Percentiles rank a stretch among this genome's conserved stretches.
Evolutionary conservation across 1,284 basidiomycete genomes (phyloP).

Genomic region (Sparassis latifolia): DNA sequence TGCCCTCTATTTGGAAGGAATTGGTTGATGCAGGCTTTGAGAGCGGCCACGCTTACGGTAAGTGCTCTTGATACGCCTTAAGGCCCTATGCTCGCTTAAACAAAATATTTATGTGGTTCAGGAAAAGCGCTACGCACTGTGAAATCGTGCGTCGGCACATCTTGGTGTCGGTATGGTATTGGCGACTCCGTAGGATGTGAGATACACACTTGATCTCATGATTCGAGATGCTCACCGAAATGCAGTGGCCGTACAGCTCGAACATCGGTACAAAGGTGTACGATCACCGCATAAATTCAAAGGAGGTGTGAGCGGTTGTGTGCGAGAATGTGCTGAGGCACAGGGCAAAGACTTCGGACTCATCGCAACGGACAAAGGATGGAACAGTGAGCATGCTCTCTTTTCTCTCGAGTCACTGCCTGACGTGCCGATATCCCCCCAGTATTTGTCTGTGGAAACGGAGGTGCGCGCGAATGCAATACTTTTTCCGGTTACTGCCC

Average conservation of each 20-base stretch:
- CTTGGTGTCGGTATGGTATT: constrained; percentile 73
- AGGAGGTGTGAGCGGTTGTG: constrained; percentile 73
- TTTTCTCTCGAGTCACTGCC: not conserved
- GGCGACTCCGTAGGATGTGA: constrained; percentile 66
- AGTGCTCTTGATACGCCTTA: constrained; percentile 18
- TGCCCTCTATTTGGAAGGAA: constrained; percentile 74
- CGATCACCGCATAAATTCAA: constrained; percentile 74
- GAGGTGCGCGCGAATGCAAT: constrained; percentile 31
- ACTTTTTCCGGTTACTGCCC: not conserved
- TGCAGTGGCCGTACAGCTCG: constrained; percentile 59
- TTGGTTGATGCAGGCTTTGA: constrained; percentile 66
- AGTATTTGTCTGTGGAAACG: constrained; percentile 74
- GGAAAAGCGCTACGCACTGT: constrained; percentile 50
- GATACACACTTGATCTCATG: constrained; percentile 1
- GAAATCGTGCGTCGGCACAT: constrained; percentile 52
- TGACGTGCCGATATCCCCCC: constrained; percentile 4
- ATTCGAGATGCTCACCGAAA: not conserved
- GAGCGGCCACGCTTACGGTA: constrained; percentile 74
- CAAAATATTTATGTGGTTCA: constrained; percentile 19
- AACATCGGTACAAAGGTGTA: constrained; percentile 70
- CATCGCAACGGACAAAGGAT: constrained; percentile 75
- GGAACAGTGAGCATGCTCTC: constrained; percentile 35
- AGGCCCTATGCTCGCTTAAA: no score
- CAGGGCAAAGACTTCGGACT: constrained; percentile 75
- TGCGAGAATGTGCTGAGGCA: constrained; percentile 73